Evolutionary conservation across 1,139 yeast genomes (phyloP).

Genomic region (Blastobotrys proliferans): DNA sequence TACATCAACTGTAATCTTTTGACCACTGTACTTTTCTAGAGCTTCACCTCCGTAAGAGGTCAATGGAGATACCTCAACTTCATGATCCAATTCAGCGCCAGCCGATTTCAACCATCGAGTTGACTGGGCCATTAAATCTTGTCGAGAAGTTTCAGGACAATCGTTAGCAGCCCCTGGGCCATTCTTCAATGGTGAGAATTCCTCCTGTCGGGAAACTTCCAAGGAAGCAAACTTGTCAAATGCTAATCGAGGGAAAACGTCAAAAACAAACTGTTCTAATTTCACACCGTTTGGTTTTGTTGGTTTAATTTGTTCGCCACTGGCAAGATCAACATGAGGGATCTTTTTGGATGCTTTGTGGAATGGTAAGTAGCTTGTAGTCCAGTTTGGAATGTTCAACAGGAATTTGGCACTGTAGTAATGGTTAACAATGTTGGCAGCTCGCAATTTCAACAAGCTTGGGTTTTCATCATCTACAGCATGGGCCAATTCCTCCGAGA

Average conservation of each 20-base stretch:
- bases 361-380: slow-evolving; percentile 69
- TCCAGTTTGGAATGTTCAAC: slow-evolving; percentile 61
- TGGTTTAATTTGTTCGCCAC: slow-evolving; percentile 57
- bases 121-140: slow-evolving; percentile 60
- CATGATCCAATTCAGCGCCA: slow-evolving; percentile 57
- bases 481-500: slow-evolving; percentile 67
- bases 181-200: slow-evolving; percentile 92
- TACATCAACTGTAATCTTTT: slow-evolving; percentile 34
- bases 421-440: slow-evolving; percentile 97
- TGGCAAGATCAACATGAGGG: slow-evolving; percentile 47
- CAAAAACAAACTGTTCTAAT: slow-evolving; percentile 95
- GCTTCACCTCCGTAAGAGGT: slow-evolving; percentile 87
- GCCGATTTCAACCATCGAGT: slow-evolving; percentile 70
- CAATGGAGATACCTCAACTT: slow-evolving; percentile 74
- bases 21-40: slow-evolving; percentile 55
- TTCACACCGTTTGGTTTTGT: slow-evolving; percentile 82
- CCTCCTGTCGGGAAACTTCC: slow-evolving; percentile 81
- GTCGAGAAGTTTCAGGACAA: slow-evolving; percentile 78
- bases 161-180: slow-evolving; percentile 79
- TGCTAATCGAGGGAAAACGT: slow-evolving; percentile 80
- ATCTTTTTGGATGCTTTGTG: slow-evolving; percentile 94
- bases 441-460: slow-evolving; percentile 64
- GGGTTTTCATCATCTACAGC: slow-evolving; percentile 50
- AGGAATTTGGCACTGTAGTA: slow-evolving; percentile 81
- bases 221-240: slow-evolving; percentile 80